Conservation (phyloP, 192 early-diverging fungal species). For the Coemansia sp. region DNA sequence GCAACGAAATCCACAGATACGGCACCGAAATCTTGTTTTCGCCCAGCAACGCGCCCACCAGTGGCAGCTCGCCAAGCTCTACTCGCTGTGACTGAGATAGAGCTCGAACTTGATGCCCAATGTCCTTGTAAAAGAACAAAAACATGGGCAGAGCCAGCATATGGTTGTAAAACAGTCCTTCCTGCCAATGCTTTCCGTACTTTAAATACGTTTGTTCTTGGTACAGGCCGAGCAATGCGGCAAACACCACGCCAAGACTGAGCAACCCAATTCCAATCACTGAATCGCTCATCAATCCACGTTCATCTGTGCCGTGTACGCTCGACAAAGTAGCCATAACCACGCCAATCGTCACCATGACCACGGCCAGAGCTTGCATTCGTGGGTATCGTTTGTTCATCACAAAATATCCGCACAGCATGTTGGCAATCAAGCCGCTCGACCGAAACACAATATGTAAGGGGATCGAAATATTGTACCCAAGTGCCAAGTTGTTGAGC, state of each 20-base stretch:
- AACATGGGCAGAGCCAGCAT: conserved; percentile 79
- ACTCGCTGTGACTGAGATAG: conserved; percentile 53
- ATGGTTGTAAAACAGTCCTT: conserved; percentile 90
- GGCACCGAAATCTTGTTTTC: conserved; percentile 49
- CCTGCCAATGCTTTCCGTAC: conserved; percentile 82
- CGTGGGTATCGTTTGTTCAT: conserved; percentile 63
- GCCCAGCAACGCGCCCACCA: conserved; percentile 10
- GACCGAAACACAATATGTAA: conserved; percentile 90
- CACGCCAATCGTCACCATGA: conserved; percentile 77
- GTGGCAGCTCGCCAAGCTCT: neutral
- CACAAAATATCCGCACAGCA: conserved; percentile 69
- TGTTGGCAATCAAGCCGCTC: conserved; percentile 77
- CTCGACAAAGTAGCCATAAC: conserved; percentile 64
- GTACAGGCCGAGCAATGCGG: conserved; percentile 76
- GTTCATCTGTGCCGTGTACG: neutral
- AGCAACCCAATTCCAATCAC: conserved; percentile 69
- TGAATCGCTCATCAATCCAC: conserved; percentile 43
- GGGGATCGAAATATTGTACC: conserved; percentile 79
- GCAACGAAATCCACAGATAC: conserved; percentile 68
- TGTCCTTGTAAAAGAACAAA: conserved; percentile 68
- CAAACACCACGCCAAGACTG: conserved; percentile 69
- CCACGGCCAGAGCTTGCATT: conserved; percentile 59
- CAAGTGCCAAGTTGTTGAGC: conserved; percentile 80
- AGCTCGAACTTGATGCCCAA: conserved; percentile 53
- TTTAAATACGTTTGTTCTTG: conserved; percentile 78